These are phyloP conservation scores for Thielaviopsis ethacetica DNA, from an alignment of 2,329 filamentous ascomycete genomes.

Conservation along the genomic window DNA sequence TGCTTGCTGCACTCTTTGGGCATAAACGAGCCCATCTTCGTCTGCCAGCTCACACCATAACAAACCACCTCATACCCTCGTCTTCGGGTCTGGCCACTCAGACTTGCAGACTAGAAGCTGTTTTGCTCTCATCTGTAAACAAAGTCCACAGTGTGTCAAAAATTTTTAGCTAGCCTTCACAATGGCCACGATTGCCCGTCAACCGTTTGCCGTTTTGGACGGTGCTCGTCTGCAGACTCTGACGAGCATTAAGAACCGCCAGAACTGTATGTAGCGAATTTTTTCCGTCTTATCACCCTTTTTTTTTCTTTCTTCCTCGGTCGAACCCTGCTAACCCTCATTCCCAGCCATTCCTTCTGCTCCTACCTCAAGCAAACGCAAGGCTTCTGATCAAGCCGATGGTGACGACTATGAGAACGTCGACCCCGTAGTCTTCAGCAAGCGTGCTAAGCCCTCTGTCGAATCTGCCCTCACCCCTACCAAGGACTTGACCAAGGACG, in stretches of 20 bases:
- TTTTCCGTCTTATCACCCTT: neutral
- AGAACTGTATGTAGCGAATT: constrained; percentile 42
- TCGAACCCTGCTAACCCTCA: constrained; percentile 20
- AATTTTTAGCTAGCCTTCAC: constrained; percentile 9
- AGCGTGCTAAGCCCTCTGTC: constrained; percentile 37
- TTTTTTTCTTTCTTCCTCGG: neutral
- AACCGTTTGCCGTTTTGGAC: constrained; percentile 62
- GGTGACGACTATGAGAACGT: constrained; percentile 42
- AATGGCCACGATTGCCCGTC: constrained; percentile 44
- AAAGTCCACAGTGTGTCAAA: neutral
- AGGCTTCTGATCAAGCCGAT: constrained; percentile 35
- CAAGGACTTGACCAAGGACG: constrained; percentile 25
- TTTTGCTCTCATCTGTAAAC: neutral
- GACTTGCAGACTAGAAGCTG: neutral
- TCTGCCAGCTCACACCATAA: constrained; percentile 6
- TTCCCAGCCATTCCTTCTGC: constrained; percentile 12
- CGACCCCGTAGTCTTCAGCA: constrained; percentile 39
- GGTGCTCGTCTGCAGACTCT: constrained; percentile 52
- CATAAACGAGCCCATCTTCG: constrained; percentile 1
- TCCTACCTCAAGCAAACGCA: constrained; percentile 34
- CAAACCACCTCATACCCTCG: constrained; percentile 1
- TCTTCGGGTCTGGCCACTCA: constrained; percentile 1
- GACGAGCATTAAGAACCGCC: constrained; percentile 61
- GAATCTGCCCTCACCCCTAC: constrained; percentile 18
- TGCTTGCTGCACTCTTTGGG: constrained; percentile 1